Percentiles rank a stretch among this genome's conserved stretches.
Conservation (phyloP, 305 asterid species). For the Plantago lanceolata region DNA sequence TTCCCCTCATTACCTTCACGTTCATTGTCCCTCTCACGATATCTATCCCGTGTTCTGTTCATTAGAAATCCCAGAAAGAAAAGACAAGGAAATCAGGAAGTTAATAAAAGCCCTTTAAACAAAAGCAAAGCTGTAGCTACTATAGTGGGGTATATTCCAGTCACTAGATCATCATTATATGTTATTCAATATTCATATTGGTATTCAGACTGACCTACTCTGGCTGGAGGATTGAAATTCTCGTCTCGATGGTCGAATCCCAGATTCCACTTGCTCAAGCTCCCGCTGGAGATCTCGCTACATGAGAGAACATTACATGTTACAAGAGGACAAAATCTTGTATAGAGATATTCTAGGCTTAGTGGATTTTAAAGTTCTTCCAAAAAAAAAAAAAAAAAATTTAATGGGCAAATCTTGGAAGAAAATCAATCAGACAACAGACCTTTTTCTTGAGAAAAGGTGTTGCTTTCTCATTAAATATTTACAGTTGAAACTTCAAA, state of each 20-base stretch:
- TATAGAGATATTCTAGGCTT: too few relatives aligned
- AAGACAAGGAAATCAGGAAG: neutral
- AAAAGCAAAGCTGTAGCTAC: neutral
- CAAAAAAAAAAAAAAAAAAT: too few relatives aligned
- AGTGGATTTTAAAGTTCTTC: too few relatives aligned
- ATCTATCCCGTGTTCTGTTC: slow-evolving; percentile 68
- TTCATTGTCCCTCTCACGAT: slow-evolving; percentile 77
- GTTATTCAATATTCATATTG: slow-evolving; percentile 11
- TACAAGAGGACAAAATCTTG: neutral
- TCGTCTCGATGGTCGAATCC: slow-evolving; percentile 69
- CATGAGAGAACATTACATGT: slow-evolving; percentile 23
- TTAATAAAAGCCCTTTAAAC: too few relatives aligned
- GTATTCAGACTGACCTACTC: slow-evolving; percentile 48
- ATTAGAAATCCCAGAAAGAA: slow-evolving; percentile 16
- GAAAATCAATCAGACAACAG: slow-evolving; percentile 9
- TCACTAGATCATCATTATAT: neutral
- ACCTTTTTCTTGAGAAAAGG: neutral
- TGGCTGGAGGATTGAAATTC: slow-evolving; percentile 72
- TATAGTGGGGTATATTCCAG: slow-evolving; percentile 8
- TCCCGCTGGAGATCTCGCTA: slow-evolving; percentile 94
- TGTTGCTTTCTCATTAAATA: neutral
- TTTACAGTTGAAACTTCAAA: too few relatives aligned
- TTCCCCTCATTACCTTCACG: slow-evolving; percentile 56
- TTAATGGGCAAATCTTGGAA: slow-evolving; percentile 11
- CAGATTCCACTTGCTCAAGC: slow-evolving; percentile 92